Percentiles rank a stretch among this genome's conserved stretches.
Evolutionary conservation across 768 basidiomycete genomes (phyloP).

Genomic region (Leccinellum albellum): DNA sequence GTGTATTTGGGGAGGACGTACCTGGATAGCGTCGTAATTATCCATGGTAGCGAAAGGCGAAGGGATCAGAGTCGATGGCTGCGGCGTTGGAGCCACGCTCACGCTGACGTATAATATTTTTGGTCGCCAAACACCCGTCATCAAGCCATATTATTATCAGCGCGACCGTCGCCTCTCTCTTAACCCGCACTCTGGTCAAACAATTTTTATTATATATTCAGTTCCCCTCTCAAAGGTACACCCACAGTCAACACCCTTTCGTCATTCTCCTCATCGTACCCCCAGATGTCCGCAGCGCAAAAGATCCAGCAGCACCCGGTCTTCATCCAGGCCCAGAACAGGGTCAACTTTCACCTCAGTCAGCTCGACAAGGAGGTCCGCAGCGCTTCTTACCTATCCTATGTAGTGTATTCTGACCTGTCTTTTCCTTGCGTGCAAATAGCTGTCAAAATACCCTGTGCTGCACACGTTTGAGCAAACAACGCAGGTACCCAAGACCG

Average conservation of each 20-base stretch:
- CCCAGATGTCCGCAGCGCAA: conserved; percentile 73
- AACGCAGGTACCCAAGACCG: conserved; percentile 91
- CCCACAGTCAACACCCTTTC: background rate
- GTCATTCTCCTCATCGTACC: background rate
- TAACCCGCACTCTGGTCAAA: conserved; percentile 14
- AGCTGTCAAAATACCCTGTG: conserved; percentile 85
- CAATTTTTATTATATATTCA: conserved; percentile 9
- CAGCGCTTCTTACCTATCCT: background rate
- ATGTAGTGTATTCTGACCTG: background rate
- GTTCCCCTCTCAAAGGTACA: conserved; percentile 4
- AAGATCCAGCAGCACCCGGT: conserved; percentile 86
- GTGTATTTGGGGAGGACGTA: conserved; percentile 21
- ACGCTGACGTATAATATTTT: conserved; percentile 43
- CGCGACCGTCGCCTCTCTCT: conserved; percentile 20
- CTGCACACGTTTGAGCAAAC: conserved; percentile 82
- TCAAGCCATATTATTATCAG: conserved; percentile 41
- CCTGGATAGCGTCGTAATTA: conserved; percentile 55
- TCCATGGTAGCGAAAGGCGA: conserved; percentile 38
- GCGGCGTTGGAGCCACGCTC: conserved; percentile 23
- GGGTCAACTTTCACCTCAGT: conserved; percentile 73
- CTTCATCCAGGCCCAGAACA: conserved; percentile 78
- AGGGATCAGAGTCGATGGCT: background rate
- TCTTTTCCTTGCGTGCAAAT: background rate
- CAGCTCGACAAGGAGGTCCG: conserved; percentile 97
- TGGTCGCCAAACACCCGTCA: conserved; percentile 60